Evolutionary conservation across 2,329 filamentous ascomycete genomes (phyloP).

Genomic region (Teratosphaeria nubilosa): DNA sequence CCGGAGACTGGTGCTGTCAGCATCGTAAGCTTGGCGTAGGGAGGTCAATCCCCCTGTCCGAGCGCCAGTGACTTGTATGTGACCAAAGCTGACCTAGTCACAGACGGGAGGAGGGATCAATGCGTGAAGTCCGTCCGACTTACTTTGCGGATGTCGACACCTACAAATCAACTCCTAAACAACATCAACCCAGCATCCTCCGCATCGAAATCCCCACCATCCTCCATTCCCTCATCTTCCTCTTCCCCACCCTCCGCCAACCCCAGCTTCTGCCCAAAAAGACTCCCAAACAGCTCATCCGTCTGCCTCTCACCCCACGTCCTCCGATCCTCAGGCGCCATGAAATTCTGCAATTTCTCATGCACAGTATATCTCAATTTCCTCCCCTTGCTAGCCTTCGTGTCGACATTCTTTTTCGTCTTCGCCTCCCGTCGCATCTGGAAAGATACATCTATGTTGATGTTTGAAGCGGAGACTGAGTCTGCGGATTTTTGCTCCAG

Average conservation of each 20-base stretch:
- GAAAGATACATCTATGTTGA: slow-evolving; percentile 29
- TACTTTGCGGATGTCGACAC: neutral
- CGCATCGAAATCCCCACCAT: slow-evolving; percentile 11
- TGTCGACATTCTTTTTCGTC: slow-evolving; percentile 78
- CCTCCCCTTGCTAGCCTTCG: slow-evolving; percentile 86
- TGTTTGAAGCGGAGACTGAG: slow-evolving; percentile 32
- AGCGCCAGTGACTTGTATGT: no score
- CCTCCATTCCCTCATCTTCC: slow-evolving; percentile 22
- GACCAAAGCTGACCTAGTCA: no score
- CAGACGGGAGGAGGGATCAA: no score
- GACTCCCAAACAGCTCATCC: slow-evolving; percentile 48
- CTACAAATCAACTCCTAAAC: slow-evolving; percentile 16
- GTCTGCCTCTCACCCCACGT: slow-evolving; percentile 72
- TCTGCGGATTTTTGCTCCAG: slow-evolving; percentile 70
- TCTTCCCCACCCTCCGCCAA: slow-evolving; percentile 33
- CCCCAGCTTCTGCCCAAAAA: slow-evolving; percentile 38
- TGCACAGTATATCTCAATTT: slow-evolving; percentile 93
- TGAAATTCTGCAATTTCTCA: slow-evolving; percentile 96
- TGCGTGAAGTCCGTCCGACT: neutral
- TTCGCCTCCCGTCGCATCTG: slow-evolving; percentile 61
- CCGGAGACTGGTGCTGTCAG: no score
- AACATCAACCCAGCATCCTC: slow-evolving; percentile 22
- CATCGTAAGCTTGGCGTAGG: no score
- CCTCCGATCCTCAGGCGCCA: slow-evolving; percentile 78
- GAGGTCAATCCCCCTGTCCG: no score